phyloP scores from a whole-genome alignment of 257 asterid species.

The Scutellaria galericulata region DNA sequence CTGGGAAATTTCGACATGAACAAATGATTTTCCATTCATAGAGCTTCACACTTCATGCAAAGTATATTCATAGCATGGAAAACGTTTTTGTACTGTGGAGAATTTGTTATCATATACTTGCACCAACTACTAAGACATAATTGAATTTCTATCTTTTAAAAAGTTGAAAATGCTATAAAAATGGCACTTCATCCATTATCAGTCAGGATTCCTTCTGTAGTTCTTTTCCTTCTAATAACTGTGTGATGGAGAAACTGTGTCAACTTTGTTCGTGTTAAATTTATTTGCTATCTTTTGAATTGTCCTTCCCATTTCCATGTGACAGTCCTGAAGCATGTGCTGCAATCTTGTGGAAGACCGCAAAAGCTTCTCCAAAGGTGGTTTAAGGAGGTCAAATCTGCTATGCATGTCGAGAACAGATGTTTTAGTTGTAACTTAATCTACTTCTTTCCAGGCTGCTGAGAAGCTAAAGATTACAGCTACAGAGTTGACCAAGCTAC shows the following conservation, averaged over 20 bases:
- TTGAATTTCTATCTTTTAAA: not conserved
- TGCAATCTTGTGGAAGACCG: slow-evolving; percentile 85
- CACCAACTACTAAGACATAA: not conserved
- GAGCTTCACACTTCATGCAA: not conserved
- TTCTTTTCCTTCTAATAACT: slow-evolving; percentile 19
- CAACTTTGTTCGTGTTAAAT: slow-evolving; percentile 10
- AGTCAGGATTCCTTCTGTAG: not conserved
- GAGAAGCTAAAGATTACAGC: slow-evolving; percentile 90
- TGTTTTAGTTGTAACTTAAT: slow-evolving; percentile 40
- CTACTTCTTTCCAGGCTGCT: slow-evolving; percentile 79
- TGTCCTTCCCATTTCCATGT: slow-evolving; percentile 43
- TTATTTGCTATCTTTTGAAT: slow-evolving; percentile 34
- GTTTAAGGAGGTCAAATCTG: slow-evolving; percentile 33
- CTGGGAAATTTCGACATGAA: not conserved
- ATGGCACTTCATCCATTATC: slow-evolving; percentile 1
- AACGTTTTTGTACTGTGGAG: not conserved
- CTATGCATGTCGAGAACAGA: slow-evolving; percentile 24
- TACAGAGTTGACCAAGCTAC: slow-evolving; percentile 61
- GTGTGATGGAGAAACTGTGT: not conserved
- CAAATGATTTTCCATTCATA: not conserved
- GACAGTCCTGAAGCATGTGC: slow-evolving; percentile 99
- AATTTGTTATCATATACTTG: not conserved
- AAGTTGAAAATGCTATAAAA: not conserved
- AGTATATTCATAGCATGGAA: not conserved
- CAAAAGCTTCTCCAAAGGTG: slow-evolving; percentile 92